Percentiles rank a stretch among this genome's conserved stretches.
Conservation (phyloP, 331 rosid genomes). For the Quercus tomentella region DNA sequence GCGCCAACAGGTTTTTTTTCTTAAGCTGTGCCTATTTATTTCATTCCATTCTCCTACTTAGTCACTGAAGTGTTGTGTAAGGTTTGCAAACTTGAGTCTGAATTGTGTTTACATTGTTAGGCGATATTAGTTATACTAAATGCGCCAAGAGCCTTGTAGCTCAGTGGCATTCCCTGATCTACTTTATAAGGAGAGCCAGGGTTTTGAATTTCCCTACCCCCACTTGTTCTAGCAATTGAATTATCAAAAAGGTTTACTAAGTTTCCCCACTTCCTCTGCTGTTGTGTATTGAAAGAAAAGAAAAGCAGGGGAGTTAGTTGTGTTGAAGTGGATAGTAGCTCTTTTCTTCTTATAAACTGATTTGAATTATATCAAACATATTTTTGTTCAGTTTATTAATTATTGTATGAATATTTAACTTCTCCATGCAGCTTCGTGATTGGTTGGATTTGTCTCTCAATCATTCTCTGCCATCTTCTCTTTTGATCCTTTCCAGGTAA, state of each 20-base stretch:
- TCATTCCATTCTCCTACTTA: neutral
- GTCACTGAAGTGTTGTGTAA: constrained; percentile 16
- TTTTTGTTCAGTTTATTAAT: constrained; percentile 11
- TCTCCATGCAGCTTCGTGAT: constrained; percentile 71
- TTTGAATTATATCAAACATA: constrained; percentile 5
- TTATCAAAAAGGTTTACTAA: too few relatives aligned
- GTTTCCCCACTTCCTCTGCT: neutral
- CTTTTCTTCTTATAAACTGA: neutral
- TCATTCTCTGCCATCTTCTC: constrained; percentile 92
- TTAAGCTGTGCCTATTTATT: constrained; percentile 9
- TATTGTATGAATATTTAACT: constrained; percentile 11
- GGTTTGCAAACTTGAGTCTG: neutral
- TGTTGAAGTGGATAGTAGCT: neutral
- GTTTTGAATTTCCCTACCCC: too few relatives aligned
- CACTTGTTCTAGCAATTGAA: too few relatives aligned
- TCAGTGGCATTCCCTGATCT: too few relatives aligned
- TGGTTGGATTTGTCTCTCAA: constrained; percentile 97
- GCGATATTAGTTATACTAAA: neutral
- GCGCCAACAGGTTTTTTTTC: constrained; percentile 85
- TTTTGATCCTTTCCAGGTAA: constrained; percentile 96
- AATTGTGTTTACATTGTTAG: neutral
- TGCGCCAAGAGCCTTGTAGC: too few relatives aligned
- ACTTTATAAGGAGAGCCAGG: too few relatives aligned
- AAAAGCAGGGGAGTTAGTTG: neutral
- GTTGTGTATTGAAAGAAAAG: neutral